Conservation (phyloP, 306 rosid genomes). For the Oxytropis ochrocephala region DNA sequence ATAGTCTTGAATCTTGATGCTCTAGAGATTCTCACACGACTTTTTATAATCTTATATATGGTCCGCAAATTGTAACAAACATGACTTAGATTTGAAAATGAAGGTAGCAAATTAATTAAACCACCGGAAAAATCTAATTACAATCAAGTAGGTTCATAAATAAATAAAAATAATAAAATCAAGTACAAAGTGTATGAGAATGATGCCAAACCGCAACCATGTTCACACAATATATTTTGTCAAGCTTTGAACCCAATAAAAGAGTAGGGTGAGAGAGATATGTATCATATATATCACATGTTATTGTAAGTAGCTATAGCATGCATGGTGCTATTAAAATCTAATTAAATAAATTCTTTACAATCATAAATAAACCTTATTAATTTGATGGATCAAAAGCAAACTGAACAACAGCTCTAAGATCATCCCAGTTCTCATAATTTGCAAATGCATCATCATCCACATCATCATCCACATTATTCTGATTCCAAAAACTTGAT, state of each 20-base stretch:
- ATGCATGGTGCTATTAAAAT: neutral
- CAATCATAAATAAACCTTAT: slow-evolving; percentile 31
- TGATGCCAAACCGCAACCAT: too few species aligned
- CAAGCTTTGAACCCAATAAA: neutral
- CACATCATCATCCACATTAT: slow-evolving; percentile 24
- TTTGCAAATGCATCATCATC: slow-evolving; percentile 34
- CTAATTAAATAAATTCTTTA: neutral
- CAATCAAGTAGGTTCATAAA: too few species aligned
- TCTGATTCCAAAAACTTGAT: slow-evolving; percentile 37
- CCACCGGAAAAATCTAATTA: too few species aligned
- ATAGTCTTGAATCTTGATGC: too few species aligned
- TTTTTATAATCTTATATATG: too few species aligned
- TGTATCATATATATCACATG: neutral
- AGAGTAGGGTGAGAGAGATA: neutral
- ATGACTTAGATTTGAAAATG: too few species aligned
- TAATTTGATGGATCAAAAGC: slow-evolving; percentile 41
- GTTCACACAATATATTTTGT: neutral
- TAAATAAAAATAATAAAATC: too few species aligned
- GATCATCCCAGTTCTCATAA: slow-evolving; percentile 71
- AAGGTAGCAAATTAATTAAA: too few species aligned
- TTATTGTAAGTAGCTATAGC: neutral
- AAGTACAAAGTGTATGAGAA: too few species aligned
- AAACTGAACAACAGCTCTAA: slow-evolving; percentile 52
- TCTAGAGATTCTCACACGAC: too few species aligned
- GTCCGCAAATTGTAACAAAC: too few species aligned